Evolutionary conservation across 2,329 filamentous ascomycete species (phyloP), one percentile per base, ranked within the genome.

Genomic region (Claviceps paspali): DNA sequence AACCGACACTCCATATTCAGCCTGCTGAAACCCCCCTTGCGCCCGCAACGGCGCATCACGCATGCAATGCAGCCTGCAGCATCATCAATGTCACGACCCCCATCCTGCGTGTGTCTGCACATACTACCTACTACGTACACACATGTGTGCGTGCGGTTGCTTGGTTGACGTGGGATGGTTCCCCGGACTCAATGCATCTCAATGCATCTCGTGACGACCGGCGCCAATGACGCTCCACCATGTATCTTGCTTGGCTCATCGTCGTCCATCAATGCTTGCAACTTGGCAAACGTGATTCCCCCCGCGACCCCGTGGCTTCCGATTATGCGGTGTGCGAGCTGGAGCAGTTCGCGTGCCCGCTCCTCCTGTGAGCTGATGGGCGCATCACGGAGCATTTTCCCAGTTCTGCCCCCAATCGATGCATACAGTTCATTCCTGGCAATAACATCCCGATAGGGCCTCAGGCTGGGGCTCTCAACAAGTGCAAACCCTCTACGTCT

Each of bases 21-120:
- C n/a, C 26, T 30, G 18, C 12, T 24, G 15, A 30, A 27, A 12
- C 21, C 17, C 9, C 14, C 19, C n/a, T 27, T 28, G 33, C 28
- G 33, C 38, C 38, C 38, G 38, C 35, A 34, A 29, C 22, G 18
- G 31, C 29, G 33, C 32, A 36, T 40, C 38, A 40, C 38, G 37
- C 40, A 37, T 42, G 40, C 33, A 36, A n/a, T n/a, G n/a, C n/a
- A n/a, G n/a, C n/a, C n/a, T n/a, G n/a, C n/a, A n/a, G n/a, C n/a
- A n/a, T n/a, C n/a, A n/a, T n/a, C n/a, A n/a, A n/a, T n/a, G n/a
- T n/a, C n/a, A n/a, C n/a, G n/a, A n/a, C n/a, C n/a, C n/a, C n/a
- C n/a, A n/a, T n/a, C n/a, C n/a, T n/a, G n/a, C n/a, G n/a, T n/a
- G n/a, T n/a, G n/a, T n/a, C n/a, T n/a, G n/a, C n/a, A n/a, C n/a